Base-by-base conservation (phyloP, 257 asterid genomes). In the Forsythia viridissima region DNA sequence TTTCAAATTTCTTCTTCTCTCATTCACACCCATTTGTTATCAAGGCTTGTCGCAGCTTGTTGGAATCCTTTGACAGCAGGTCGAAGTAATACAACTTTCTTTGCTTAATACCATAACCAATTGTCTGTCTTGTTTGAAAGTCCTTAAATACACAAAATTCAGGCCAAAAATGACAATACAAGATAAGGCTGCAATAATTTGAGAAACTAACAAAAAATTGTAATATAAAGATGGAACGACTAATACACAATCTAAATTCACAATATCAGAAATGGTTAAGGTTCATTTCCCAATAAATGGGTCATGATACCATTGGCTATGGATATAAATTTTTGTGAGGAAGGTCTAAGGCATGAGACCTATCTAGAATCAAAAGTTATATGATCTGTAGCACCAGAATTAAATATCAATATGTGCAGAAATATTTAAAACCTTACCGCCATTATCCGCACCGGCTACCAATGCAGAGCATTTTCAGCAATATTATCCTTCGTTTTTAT, bases 341-440 rank as follows among this genome's bases (percentile, higher is more conserved):
- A 40, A 0, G 34, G n/a, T 16, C 18, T 71, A 40, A 40, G 57
- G 1, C 2, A 0, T 40, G n/a, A 16, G 0, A 71, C 37, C 0
- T 16, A 18, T 48, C 48, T 46, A 48, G 66, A 72, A 72, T 72
- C 21, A 72, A 72, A 43, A 0, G n/a, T 46, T 24, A 72, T 72
- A 13, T 48, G 76, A 13, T 20, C 0, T 44, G 61, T 72, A 6
- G 39, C 57, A 67, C 43, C 43, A 36, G 21, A 67, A 67, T 67
- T 44, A 43, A 43, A 6, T 43, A 43, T 43, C 51, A 8, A 43
- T 52, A 74, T 0, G 38, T 36, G 78, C 21, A 37, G 40, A 0
- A 37, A 21, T 37, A 57, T 59, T 75, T 18, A 75, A 75, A 75
- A 11, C 52, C 71, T 59, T 75, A 59, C 78, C 57, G 39, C 12